Evolutionary conservation across 2,329 filamentous ascomycete species (phyloP), one percentile per base, ranked within the genome.

Genomic region (Plectosphaerella cucumerina): DNA sequence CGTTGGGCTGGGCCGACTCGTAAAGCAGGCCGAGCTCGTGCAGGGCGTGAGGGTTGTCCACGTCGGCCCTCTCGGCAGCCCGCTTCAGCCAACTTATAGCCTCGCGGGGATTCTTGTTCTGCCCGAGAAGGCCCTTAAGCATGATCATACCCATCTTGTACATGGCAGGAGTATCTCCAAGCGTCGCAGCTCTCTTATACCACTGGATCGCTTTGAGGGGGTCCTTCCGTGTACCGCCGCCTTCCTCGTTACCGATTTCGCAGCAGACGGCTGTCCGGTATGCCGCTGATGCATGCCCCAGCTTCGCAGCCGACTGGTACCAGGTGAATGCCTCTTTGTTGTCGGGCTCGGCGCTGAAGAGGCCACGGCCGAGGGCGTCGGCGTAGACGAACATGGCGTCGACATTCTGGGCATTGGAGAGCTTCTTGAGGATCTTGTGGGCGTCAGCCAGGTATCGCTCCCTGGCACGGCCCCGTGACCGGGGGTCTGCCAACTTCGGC

Each of bases 71-170:
- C 59, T 97, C 92, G 1, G 92, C 92, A 2, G 94, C 94, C 43
- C 92, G 84, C 73, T 96, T 96, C 49, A 99, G 78, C 92, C 94
- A 97, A 20, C 84, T 85, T 21, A 97, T 82, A 17, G 91, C 92
- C 70, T 97, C 94, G 42, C 87, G 81, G 3, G 90, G 82, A 63
- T 95, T 96, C 63, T 78, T 84, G 21, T 78, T 81, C 65, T 97
- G 92, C 4, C 92, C 92, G n/a, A 99, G 80, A 23, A 97, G 77
- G 11, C 93, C 94, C 69, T 97, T 97, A 50, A 97, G 81, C 55
- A 90, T 75, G 58, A 99, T 96, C 86, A 97, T 96, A 52, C 94
- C 94, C 70, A 97, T 85, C 70, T 99, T 99, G 75, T 97, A 99
- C 90, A 97, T 96, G 26, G 92, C 94, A 1, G 93, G 89, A 2